Percentiles rank a stretch among this genome's conserved stretches.
phyloP scores from a whole-genome alignment of 208 protist species.

The Strigomonas oncopelti region DNA sequence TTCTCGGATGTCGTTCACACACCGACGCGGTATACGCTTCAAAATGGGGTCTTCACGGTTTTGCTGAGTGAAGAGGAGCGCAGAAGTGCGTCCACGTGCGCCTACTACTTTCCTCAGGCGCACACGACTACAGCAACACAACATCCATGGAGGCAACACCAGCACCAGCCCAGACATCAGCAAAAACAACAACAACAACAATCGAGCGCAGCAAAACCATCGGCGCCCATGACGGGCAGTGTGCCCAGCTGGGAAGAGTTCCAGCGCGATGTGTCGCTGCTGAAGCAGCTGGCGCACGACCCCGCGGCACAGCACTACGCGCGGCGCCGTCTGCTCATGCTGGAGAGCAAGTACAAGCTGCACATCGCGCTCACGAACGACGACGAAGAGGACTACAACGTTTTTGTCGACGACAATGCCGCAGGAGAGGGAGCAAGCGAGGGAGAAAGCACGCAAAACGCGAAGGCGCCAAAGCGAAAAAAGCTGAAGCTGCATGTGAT shows the following conservation, averaged over 20 bases:
- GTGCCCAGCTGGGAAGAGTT: neutral
- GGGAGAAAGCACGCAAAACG: neutral
- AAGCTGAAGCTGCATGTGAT: neutral
- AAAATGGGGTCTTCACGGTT: slow-evolving; percentile 33
- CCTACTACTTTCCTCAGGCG: neutral
- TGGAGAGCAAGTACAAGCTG: slow-evolving; percentile 82
- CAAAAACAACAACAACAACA: too few relatives aligned
- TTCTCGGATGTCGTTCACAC: neutral
- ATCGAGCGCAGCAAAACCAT: neutral
- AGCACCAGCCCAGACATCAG: too few relatives aligned
- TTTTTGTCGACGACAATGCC: slow-evolving; percentile 1
- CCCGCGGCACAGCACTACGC: slow-evolving; percentile 62
- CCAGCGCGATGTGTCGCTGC: neutral
- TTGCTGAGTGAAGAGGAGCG: slow-evolving; percentile 11
- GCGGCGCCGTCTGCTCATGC: slow-evolving; percentile 65
- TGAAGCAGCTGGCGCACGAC: slow-evolving; percentile 45
- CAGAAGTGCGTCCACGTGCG: neutral
- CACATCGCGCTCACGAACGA: slow-evolving; percentile 76
- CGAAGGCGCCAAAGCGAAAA: neutral
- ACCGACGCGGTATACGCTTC: slow-evolving; percentile 13
- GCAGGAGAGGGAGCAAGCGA: neutral
- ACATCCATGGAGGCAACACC: too few relatives aligned
- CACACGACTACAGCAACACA: neutral
- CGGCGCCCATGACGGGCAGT: neutral
- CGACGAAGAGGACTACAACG: slow-evolving; percentile 42